Conservation (phyloP, 331 rosid species). For the Rhamnella rubrinervis region DNA sequence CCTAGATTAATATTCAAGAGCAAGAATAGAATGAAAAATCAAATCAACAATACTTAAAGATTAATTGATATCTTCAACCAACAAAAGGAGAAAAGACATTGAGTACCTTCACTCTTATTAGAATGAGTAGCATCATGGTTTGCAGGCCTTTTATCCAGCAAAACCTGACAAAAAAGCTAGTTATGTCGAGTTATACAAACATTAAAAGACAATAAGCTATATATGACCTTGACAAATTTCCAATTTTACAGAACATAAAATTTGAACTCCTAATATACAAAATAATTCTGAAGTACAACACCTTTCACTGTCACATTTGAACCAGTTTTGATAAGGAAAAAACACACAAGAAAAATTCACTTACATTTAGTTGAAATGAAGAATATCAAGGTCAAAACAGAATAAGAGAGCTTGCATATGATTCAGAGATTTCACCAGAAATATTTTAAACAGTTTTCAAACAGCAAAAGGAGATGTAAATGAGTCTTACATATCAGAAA, state of each 20-base stretch:
- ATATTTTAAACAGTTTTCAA: neutral
- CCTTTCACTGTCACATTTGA: too few relatives aligned
- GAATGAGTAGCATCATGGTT: constrained; percentile 39
- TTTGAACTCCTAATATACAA: neutral
- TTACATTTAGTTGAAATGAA: neutral
- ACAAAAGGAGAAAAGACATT: constrained; percentile 16
- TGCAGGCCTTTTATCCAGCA: constrained; percentile 54
- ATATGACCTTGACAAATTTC: neutral
- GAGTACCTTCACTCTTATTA: constrained; percentile 54
- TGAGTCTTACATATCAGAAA: constrained; percentile 1
- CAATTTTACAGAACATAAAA: neutral
- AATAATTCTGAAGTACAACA: neutral
- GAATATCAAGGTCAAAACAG: neutral
- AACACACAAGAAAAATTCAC: neutral
- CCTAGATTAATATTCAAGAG: neutral
- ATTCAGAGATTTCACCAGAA: constrained; percentile 2
- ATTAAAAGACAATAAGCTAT: neutral
- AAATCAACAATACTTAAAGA: neutral
- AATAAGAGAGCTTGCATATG: neutral
- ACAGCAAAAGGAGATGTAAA: constrained; percentile 4
- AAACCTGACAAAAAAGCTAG: constrained; percentile 39
- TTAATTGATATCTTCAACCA: neutral
- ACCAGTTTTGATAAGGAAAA: too few relatives aligned
- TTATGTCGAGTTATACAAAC: neutral
- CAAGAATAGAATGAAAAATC: neutral